Conservation (phyloP, 2,329 filamentous ascomycete genomes). For the Cladosporium sp. region DNA sequence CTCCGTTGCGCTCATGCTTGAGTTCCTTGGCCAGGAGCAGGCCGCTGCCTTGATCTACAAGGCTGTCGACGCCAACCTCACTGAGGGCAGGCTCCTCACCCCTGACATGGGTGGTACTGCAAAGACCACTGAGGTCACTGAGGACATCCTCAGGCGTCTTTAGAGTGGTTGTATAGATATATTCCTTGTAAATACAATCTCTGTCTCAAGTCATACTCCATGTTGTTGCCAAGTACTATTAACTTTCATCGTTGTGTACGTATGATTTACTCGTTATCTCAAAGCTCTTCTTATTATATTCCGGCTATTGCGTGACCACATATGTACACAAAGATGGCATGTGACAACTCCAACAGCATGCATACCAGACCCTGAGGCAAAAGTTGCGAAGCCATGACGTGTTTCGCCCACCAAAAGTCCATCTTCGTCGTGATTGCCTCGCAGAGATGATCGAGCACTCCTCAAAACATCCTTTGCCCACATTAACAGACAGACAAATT, state of each 20-base stretch:
- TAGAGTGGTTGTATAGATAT: constrained; percentile 40
- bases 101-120: constrained; percentile 89
- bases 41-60: constrained; percentile 88
- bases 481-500: not conserved
- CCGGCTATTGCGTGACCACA: too few species aligned
- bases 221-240: too few species aligned
- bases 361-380: not conserved
- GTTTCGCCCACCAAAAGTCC: constrained; percentile 8
- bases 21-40: constrained; percentile 84
- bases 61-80: constrained; percentile 86
- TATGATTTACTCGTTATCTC: too few species aligned
- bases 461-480: not conserved
- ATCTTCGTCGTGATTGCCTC: not conserved
- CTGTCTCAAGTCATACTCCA: not conserved
- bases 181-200: not conserved
- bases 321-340: too few species aligned
- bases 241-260: too few species aligned
- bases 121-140: constrained; percentile 80
- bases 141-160: constrained; percentile 81
- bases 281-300: too few species aligned
- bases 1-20: constrained; percentile 90
- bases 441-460: not conserved
- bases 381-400: constrained; percentile 14
- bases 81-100: constrained; percentile 77
- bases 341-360: not conserved